Conservation (phyloP, 2,329 filamentous ascomycete species). For the Calonectria pauciramosa region DNA sequence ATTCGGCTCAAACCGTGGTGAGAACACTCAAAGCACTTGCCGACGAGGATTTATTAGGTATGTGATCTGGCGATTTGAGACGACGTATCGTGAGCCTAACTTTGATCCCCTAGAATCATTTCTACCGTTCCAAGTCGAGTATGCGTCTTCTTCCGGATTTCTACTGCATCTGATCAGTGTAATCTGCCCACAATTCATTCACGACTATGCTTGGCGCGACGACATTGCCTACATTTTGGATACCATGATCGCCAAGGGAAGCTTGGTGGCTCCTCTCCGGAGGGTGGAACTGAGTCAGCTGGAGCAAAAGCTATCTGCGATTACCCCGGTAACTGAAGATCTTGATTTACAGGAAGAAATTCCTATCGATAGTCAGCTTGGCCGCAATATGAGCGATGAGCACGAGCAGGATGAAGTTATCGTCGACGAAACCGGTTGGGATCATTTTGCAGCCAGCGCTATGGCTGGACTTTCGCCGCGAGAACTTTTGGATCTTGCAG, state of each 20-base stretch:
- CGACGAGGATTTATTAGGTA: constrained; percentile 48
- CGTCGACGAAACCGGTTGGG: constrained; percentile 46
- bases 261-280: constrained; percentile 53
- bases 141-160: constrained; percentile 57
- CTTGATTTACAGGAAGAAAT: neutral
- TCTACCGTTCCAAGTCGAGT: constrained; percentile 57
- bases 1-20: constrained; percentile 46
- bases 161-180: constrained; percentile 53
- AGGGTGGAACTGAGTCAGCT: constrained; percentile 54
- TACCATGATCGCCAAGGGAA: constrained; percentile 54
- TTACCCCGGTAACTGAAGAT: constrained; percentile 45
- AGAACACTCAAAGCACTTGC: constrained; percentile 44
- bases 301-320: constrained; percentile 52
- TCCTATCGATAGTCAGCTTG: rapidly evolving
- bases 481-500: constrained; percentile 49
- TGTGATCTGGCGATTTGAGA: neutral
- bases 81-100: rapidly evolving
- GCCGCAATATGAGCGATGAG: neutral
- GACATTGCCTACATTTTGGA: constrained; percentile 54
- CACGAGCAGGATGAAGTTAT: neutral
- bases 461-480: constrained; percentile 50
- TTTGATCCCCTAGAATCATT: constrained; percentile 46
- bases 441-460: constrained; percentile 48
- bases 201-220: constrained; percentile 52
- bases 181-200: constrained; percentile 51